Evolutionary conservation across 176 grass and related monocot genomes (phyloP), one percentile per base, ranked within the genome.

Genomic region (Phyllostachys edulis): DNA sequence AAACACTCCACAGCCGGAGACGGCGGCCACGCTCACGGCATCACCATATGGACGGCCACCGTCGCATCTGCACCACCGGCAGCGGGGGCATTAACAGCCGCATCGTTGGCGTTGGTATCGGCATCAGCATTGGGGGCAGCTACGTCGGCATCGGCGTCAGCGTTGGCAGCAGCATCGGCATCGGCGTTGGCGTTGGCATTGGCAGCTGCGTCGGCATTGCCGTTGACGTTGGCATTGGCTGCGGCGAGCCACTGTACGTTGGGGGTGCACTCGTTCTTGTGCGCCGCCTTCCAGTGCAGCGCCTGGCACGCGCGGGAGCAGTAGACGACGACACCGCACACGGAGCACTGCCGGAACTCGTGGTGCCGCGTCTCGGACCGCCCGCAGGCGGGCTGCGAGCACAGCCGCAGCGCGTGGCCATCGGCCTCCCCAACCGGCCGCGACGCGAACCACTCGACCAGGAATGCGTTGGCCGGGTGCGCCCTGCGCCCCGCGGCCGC

Each of bases 221-320:
- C 26, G 27, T 14, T 27, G 51, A 34, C 49, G 73, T 42, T 44
- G 8, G 4, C 84, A 62, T 54, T 5, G 51, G 51, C 51, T 55
- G 4, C 80, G 82, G 67, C 82, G 47, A 88, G 86, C 90, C 86
- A 88, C 46, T 77, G 38, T 49, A 79, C 90, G 78, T 75, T 75
- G 78, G 90, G 90, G 40, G 80, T 42, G 70, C 93, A 92, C 79
- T 91, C 86, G 7, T 62, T 63, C 77, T 90, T 92, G 85, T 95
- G 93, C 50, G 83, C 47, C 85, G 84, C 61, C 87, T 90, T 95
- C 93, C 93, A 95, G 85, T 95, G 83, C 76, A 90, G 90, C 45
- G 90, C 93, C 85, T 95, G 93, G 88, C 93, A 95, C 36, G 90
- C 88, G 46, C 88, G 93, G 1, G 93, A 95, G 85, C 93, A 95